These are phyloP conservation scores for Exutisphaerella laricina DNA, from an alignment of 2,329 filamentous ascomycete species.

Conservation along the genomic window DNA sequence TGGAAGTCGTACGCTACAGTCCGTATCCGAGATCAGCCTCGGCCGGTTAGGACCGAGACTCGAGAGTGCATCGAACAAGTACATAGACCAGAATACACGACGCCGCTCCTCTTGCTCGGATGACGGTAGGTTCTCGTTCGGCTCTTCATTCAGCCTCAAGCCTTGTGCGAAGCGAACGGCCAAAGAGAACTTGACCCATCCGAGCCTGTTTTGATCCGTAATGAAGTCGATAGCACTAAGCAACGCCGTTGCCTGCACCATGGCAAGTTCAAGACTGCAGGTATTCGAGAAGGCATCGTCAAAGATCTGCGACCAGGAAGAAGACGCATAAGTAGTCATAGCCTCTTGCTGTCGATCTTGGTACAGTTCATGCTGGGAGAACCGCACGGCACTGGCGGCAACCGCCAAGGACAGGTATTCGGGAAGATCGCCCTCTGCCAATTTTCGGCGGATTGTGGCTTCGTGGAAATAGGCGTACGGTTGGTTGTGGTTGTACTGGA, in stretches of 20 bases:
- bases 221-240: constrained; percentile 7
- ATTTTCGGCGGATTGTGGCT: constrained; percentile 3
- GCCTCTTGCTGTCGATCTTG: constrained; percentile 2
- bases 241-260: constrained; percentile 8
- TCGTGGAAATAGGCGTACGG: constrained; percentile 9
- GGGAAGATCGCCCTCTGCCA: constrained; percentile 3
- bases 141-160: constrained; percentile 5
- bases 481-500: constrained; percentile 9
- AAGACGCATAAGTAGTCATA: constrained; percentile 5
- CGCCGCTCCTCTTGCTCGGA: constrained; percentile 77
- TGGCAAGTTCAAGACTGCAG: constrained; percentile 1
- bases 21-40: no score
- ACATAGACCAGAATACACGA: constrained; percentile 90
- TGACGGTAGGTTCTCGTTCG: constrained; percentile 1
- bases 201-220: constrained; percentile 5
- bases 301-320: constrained; percentile 7
- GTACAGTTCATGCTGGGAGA: constrained; percentile 5
- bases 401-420: constrained; percentile 6
- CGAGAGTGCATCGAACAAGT: constrained; percentile 59
- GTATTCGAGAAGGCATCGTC: constrained; percentile 4
- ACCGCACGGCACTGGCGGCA: constrained; percentile 2
- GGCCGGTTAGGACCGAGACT: constrained; percentile 4
- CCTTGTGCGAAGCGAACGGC: constrained; percentile 10
- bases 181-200: constrained; percentile 10
- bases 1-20: constrained; percentile 5